phyloP scores from a whole-genome alignment of 2,329 filamentous ascomycete genomes.

The Colletotrichum godetiae region DNA sequence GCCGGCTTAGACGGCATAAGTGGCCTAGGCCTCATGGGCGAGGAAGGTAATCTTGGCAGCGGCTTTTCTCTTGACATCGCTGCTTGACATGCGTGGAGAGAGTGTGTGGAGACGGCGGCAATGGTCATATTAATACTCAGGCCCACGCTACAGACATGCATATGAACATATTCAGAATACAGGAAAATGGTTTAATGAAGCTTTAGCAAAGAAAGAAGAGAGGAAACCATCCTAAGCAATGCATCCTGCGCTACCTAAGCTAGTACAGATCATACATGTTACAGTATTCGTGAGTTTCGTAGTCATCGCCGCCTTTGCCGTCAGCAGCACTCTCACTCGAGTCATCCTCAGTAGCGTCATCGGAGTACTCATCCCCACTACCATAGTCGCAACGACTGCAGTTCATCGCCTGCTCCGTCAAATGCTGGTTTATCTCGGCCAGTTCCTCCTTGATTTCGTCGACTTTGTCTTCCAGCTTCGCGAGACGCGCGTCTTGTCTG shows the following conservation, averaged over 20 bases:
- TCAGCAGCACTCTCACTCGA: neutral
- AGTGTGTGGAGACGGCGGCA: neutral
- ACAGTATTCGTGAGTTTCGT: neutral
- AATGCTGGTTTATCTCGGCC: neutral
- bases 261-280: constrained; percentile 1
- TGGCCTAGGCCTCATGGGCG: neutral
- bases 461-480: neutral
- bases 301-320: neutral
- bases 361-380: neutral
- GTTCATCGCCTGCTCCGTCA: neutral
- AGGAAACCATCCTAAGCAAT: neutral
- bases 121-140: too few relatives aligned
- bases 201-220: neutral
- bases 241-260: neutral
- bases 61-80: neutral
- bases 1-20: neutral
- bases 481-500: neutral
- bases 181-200: neutral
- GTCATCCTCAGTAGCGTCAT: neutral
- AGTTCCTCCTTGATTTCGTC: neutral
- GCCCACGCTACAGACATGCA: neutral
- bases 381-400: neutral
- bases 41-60: neutral
- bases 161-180: neutral
- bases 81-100: neutral